Base-by-base conservation (phyloP, 2,329 filamentous ascomycete species). In the Alternaria sp. region DNA sequence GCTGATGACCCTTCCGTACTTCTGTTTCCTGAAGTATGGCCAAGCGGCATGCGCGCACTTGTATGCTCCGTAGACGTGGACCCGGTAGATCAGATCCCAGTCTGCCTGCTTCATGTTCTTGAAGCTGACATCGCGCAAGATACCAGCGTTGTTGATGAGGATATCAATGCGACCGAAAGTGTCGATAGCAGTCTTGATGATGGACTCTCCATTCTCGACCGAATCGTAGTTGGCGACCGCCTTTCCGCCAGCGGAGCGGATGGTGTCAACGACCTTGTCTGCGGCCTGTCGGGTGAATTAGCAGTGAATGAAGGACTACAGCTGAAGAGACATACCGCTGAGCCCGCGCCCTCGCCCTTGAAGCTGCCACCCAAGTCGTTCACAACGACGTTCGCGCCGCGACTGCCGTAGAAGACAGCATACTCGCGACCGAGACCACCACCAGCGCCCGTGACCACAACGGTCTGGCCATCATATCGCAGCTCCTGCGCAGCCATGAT, bases 41-140 rank as follows among this genome's bases (percentile, higher is more conserved):
- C 96, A 99, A 56, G 96, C 96, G 67, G 96, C 96, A 81, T 90
- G 90, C 65, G 96, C 88, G 81, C 93, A 97, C 88, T 97, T 98
- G 87, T 97, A 99, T 76, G 93, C 91, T 73, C 96, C 96, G 78
- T 89, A 91, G 74, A 97, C 90, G 82, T 99, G 95, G 61, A 98
- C 95, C 80, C 89, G 91, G 82, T 95, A 92, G 79, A 97, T 92
- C 72, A 97, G 84, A 79, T 99, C 95, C 96, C 96, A 99, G 81
- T 99, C 96, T 78, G 91, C 83, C 81, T 99, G 96, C 81, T 91
- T 96, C 88, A 98, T 96, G 84, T 98, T 98, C 88, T 97, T 97
- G 86, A 99, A 98, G 87, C 92, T 95, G 78, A 98, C 82, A 83
- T 98, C 94, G 65, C 95, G 91, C 64, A 97, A 87, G 78, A 98